These are phyloP conservation scores for Tricholoma hemisulphureum DNA, from an alignment of 768 basidiomycete species.

Conservation along the genomic window DNA sequence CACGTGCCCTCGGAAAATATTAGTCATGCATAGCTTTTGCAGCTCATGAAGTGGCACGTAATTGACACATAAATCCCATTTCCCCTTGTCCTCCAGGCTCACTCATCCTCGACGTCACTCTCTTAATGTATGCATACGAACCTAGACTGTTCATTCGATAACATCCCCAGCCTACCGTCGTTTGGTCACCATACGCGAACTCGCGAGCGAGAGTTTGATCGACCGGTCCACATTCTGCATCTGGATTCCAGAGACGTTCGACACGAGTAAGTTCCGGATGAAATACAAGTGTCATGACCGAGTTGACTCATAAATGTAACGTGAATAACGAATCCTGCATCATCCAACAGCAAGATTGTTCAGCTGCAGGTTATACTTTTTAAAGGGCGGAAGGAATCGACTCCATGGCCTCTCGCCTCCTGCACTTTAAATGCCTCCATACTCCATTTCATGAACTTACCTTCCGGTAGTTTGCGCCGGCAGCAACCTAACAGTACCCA, in stretches of 20 bases:
- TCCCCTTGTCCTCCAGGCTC: too few relatives aligned
- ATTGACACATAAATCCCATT: too few relatives aligned
- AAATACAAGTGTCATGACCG: constrained; percentile 11
- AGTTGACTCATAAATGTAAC: constrained; percentile 13
- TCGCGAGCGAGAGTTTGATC: constrained; percentile 11
- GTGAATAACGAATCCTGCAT: constrained; percentile 13
- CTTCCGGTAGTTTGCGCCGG: constrained; percentile 8
- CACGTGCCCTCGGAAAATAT: too few relatives aligned
- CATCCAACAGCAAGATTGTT: background rate
- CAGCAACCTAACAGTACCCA: too few relatives aligned
- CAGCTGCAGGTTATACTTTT: background rate
- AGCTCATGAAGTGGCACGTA: too few relatives aligned
- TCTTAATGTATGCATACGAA: too few relatives aligned
- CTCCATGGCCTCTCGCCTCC: constrained; percentile 15
- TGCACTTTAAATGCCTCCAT: constrained; percentile 16
- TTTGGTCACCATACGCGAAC: constrained; percentile 13
- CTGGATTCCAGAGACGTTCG: constrained; percentile 1
- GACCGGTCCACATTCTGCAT: constrained; percentile 11
- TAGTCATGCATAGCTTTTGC: too few relatives aligned
- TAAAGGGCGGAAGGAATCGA: background rate
- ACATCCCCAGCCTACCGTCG: too few relatives aligned
- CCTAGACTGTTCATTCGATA: too few relatives aligned
- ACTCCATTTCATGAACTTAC: constrained; percentile 17
- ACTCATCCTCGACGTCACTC: too few relatives aligned
- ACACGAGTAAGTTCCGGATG: constrained; percentile 14